Base-by-base conservation (phyloP, 306 rosid species). In the Pterocarpus santalinus region DNA sequence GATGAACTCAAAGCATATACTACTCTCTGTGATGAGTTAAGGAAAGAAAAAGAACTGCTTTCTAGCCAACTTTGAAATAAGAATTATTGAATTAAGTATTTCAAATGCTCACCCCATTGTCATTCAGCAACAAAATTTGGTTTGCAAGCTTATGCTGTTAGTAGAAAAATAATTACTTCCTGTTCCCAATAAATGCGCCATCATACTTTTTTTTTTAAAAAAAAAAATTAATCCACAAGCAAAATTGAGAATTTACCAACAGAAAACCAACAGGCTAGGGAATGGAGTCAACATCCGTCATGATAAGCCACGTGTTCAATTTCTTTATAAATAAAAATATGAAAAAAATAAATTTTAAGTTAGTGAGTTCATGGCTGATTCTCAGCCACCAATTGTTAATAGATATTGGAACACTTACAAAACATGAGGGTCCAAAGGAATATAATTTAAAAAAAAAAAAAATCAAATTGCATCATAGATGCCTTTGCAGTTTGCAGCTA, bases 271-370 rank as follows among this genome's bases (percentile, higher is more conserved):
- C 9, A 67, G 39, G 41, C 41, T 15, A 38, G 69, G 43, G 28
- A 74, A 60, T 74, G 41, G 39, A 73, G 17, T n/a, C 47, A 76
- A 49, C 35, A 64, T n/a, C 35, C 8, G 65, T 72, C 55, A 52
- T 33, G 30, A 70, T 32, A 46, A 46, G 13, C 52, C 52, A 46
- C 13, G 5, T 46, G 13, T 46, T 10, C 52, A 46, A 46, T 46
- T 46, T 7, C 52, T 22, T 46, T 46, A 46, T 47, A 47, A 47
- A 9, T 11, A 47, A 47, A 47, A 47, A 47, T 10, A 47, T 47
- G 3, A 47, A 8, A 47, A 22, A 22, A 22, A 22, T 22, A 22
- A 22, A 22, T 22, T 22, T 47, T 10, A 47, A 9, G 15, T 47
- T 47, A 47, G 4, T 8, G 13, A 12, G 13, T 13, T 52, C 57